phyloP scores from a whole-genome alignment of 345 rosid species.

The Murraya paniculata region DNA sequence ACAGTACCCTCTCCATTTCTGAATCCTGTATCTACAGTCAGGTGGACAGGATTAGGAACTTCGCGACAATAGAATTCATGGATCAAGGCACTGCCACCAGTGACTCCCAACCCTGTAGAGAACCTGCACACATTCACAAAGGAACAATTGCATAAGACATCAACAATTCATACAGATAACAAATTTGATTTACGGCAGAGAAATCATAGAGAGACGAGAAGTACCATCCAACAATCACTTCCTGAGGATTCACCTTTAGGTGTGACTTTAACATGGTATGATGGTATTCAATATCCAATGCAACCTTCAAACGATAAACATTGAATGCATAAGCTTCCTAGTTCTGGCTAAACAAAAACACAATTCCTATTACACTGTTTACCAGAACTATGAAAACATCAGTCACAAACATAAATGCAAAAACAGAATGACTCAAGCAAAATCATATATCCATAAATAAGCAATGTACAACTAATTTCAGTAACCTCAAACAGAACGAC shows the following conservation, averaged over 20 bases:
- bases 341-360: not conserved
- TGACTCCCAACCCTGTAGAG: constrained; percentile 92
- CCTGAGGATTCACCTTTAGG: constrained; percentile 89
- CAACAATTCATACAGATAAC: not conserved
- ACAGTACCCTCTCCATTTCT: constrained; percentile 70
- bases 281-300: constrained; percentile 93
- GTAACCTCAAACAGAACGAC: not conserved
- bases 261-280: constrained; percentile 88
- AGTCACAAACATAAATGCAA: not conserved
- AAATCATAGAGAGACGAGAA: constrained; percentile 9
- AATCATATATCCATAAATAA: not conserved
- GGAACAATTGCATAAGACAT: not conserved
- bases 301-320: constrained; percentile 55
- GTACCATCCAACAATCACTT: constrained; percentile 97
- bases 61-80: constrained; percentile 93
- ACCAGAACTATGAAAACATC: not conserved
- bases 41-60: constrained; percentile 80
- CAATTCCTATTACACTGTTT: not conserved
- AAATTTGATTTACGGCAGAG: not conserved
- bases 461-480: not conserved
- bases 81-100: constrained; percentile 84
- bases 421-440: not conserved
- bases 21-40: constrained; percentile 88
- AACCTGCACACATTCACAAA: constrained; percentile 49
- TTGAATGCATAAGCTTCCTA: not conserved